Base-by-base conservation (phyloP, 257 asterid genomes). In the Nicotiana paniculata region DNA sequence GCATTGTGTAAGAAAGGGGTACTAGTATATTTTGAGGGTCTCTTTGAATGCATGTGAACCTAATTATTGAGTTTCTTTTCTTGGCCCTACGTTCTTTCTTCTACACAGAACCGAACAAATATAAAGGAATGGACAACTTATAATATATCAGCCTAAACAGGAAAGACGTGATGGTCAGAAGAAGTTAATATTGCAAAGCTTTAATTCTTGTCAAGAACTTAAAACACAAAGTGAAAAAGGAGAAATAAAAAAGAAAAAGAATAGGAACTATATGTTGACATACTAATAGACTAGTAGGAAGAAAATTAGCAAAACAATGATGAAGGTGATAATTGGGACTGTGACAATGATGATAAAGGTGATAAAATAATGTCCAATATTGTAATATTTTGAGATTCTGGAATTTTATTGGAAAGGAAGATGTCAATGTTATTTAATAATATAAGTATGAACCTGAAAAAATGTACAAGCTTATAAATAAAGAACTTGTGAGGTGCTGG, bases 1-100 rank as follows among this genome's bases (percentile, higher is more conserved):
- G 32, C 72, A 77, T 51, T 80, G 79, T 59, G 61, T 74, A 79
- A 37, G 62, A 16, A 54, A 43, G 51, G 51, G 51, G 51, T 43
- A 9, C 28, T 82, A 69, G 76, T 72, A 61, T 79, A 74, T 72
- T 81, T 57, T 21, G 9, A 75, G 80, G 82, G 89, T 81, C 78
- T 80, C 76, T 82, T 85, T 80, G 88, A 80, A 77, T 85, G 87
- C 93, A 88, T 88, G 91, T 89, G 95, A 86, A 83, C 74, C 89
- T 83, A 90, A 90, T 90, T 79, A 91, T 91, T 90, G 92, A 83
- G 89, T 54, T 72, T 83, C 74, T 81, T 65, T 39, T 2, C 69
- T 15, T 32, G 85, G 88, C 74, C 88, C 92, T 89, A 90, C 90
- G 51, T 65, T 51, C 63, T 77, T 82, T 80, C 83, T 83, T 82